Evolutionary conservation across 768 basidiomycete genomes (phyloP), one percentile per base, ranked within the genome.

Genomic region (Boletus speciosus): DNA sequence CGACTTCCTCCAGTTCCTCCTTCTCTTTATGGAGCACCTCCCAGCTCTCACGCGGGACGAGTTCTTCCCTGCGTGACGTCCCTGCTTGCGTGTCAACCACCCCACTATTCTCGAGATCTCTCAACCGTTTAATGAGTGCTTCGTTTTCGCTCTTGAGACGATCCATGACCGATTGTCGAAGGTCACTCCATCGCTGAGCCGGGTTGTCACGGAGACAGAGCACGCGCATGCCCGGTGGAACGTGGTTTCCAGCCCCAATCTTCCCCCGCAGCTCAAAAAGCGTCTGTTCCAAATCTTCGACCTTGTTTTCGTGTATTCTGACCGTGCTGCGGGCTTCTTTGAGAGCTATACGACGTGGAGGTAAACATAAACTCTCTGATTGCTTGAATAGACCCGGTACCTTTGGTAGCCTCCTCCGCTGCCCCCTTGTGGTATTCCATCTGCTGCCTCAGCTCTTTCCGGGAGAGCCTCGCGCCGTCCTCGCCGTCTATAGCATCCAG

Each of bases 41-140:
- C 78, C 80, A 93, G 61, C 89, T 90, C 70, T 86, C 86, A 4
- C 86, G 76, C 1, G 93, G 91, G 0, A 97, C 85, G 5, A 87
- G 70, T 29, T 56, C 57, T 27, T 56, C 63, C 9, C 63, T 56
- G 16, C 55, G 56, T 7, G 55, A 52, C 12, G 48, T 37, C 14
- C 50, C 58, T 25, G 58, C 62, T 19, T 68, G 56, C 16, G 56
- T 31, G 3, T 60, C 69, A 4, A 58, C 58, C 19, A 48, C 59
- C 15, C 71, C 73, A 10, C 66, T 73, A 25, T 69, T 73, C 63
- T 88, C 88, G 5, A 91, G 70, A 14, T 82, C 83, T 59, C 73
- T 76, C 51, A 96, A 64, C 41, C 87, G 73, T 44, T 77, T 80
- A 56, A 96, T 71, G 19, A 98, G 73, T 2, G 90, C 93, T 42